A percentile compares a stretch with the other conserved stretches of the same genome.
phyloP scores from a whole-genome alignment of 2,329 filamentous ascomycete genomes.

The Plectosphaerella sp. region DNA sequence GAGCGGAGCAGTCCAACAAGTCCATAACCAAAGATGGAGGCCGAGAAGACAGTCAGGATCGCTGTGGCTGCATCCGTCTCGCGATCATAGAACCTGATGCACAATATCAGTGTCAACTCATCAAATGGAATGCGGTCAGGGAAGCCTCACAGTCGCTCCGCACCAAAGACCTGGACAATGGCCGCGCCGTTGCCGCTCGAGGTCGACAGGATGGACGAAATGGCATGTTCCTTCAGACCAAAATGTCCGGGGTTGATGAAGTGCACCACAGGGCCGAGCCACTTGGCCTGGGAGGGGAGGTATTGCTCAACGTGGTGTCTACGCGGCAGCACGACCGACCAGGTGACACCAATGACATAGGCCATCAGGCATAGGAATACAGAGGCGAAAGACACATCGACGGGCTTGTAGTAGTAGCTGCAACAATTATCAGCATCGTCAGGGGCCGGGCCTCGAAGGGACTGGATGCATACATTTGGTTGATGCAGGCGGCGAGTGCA shows the following conservation, averaged over 20 bases:
- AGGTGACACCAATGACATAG: conserved; percentile 9
- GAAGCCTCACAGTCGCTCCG: conserved; percentile 5
- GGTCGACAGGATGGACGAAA: conserved; percentile 9
- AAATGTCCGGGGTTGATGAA: conserved; percentile 11
- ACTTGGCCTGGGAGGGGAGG: conserved; percentile 8
- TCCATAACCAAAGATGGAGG: conserved; percentile 7
- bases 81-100: conserved; percentile 5
- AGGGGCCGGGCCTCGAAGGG: not conserved
- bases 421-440: not conserved
- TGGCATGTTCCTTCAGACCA: conserved; percentile 9
- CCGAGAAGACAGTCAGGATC: conserved; percentile 8
- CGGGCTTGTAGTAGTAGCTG: conserved; percentile 11
- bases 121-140: not conserved
- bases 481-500: conserved; percentile 9
- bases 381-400: conserved; percentile 8
- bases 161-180: conserved; percentile 8
- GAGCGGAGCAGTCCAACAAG: conserved; percentile 6
- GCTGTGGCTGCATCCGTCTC: conserved; percentile 8
- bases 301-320: conserved; percentile 9
- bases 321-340: conserved; percentile 9
- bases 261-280: conserved; percentile 8
- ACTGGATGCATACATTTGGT: conserved; percentile 7
- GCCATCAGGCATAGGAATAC: conserved; percentile 9
- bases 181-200: conserved; percentile 9
- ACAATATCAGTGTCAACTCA: not conserved